Percentiles rank a stretch among this genome's conserved stretches.
These are phyloP conservation scores for Drechslerella stenobrocha DNA, from an alignment of 2,329 filamentous ascomycete genomes.

Conservation along the genomic window DNA sequence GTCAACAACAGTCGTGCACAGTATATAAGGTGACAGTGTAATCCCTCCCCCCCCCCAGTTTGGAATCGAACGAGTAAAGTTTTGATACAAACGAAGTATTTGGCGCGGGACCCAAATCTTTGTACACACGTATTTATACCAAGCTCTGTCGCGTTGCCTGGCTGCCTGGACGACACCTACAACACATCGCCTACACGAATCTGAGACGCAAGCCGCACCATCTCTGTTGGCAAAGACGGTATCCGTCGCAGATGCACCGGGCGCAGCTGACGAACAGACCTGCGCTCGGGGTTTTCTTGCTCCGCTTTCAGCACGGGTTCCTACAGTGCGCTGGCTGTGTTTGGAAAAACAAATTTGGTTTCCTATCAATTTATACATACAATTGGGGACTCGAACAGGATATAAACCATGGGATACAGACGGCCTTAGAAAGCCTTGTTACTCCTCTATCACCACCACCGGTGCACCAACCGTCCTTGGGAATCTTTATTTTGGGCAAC, in stretches of 20 bases:
- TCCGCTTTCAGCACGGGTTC: neutral
- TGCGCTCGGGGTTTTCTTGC: slow-evolving; percentile 15
- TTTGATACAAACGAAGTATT: neutral
- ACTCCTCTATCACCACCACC: slow-evolving; percentile 7
- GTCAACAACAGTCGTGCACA: neutral
- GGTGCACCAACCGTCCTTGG: slow-evolving; percentile 4
- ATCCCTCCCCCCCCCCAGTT: neutral
- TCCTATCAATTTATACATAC: neutral
- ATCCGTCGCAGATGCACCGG: neutral
- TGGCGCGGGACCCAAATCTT: no score
- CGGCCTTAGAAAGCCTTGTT: neutral
- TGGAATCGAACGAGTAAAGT: neutral
- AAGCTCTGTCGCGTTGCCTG: neutral
- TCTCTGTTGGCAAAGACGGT: neutral
- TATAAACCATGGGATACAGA: neutral
- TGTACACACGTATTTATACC: no score
- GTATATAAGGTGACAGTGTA: neutral
- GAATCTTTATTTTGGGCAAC: slow-evolving; percentile 4
- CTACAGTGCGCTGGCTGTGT: neutral
- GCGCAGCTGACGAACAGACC: slow-evolving; percentile 5
- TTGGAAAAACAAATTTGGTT: neutral
- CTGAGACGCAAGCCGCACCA: slow-evolving; percentile 24
- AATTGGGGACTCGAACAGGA: neutral
- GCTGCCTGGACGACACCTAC: slow-evolving; percentile 6
- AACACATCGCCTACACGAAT: slow-evolving; percentile 18